Evolutionary conservation across 2,329 filamentous ascomycete species (phyloP), one percentile per base, ranked within the genome.

Genomic region (Ophiostoma fasciatum): DNA sequence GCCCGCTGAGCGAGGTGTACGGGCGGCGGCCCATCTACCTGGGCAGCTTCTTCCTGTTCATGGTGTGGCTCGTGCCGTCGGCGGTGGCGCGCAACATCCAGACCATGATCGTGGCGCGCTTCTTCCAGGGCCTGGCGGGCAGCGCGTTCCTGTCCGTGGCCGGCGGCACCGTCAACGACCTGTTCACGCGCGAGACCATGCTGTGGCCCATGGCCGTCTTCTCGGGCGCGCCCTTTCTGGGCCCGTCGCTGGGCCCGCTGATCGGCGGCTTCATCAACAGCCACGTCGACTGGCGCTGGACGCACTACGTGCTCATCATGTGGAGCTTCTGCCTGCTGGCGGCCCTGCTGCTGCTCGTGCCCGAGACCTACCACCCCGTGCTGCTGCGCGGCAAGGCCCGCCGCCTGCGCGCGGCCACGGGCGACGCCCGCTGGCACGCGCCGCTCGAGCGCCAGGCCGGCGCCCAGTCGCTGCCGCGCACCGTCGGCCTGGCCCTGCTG

Each of bases 151-250:
- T 81, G 40, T 71, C 70, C 39, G 83, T 94, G 2, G 80, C 83
- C 0, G 85, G 84, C 28, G 83, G 84, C 11, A 93, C 82, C 0
- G 82, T 93, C 13, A 81, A 83, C 23, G 85, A 93, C 50, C 58
- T 88, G 44, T 90, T 88, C 50, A 60, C 62, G 10, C 66, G 68
- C 31, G 61, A 77, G 39, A 67, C 82, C 44, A 70, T 93, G 38
- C 76, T 78, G 45, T 68, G 70, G 7, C 84, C 85, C 3, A 93
- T 94, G 87, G 77, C 84, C 58, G 61, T 93, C 13, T 92, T 80
- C 51, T 74, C 77, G 5, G 60, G 74, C 7, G 64, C 63, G 2
- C 77, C 76, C 1, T 80, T 81, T 53, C 57, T 72, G 42, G 64
- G 84, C 47, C 66, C 74, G 0, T 64, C 63, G 8, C 46, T 74